phyloP scores from a whole-genome alignment of 2,329 filamentous ascomycete species.

The Lecanicillium sp. region DNA sequence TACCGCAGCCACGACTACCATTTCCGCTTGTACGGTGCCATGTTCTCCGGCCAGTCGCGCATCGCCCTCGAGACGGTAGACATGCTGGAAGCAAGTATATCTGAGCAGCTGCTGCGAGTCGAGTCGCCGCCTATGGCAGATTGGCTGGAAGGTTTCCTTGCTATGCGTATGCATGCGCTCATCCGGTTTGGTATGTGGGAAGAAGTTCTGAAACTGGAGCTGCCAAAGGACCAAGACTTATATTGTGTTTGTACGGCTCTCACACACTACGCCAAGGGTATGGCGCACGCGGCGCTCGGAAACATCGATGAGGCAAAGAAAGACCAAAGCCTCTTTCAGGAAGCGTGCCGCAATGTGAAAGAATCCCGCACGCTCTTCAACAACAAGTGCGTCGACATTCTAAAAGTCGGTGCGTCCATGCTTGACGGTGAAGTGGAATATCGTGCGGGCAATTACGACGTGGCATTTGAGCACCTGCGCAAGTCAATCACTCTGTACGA shows the following conservation, averaged over 20 bases:
- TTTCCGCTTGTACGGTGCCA: constrained; percentile 68
- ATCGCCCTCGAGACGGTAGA: constrained; percentile 54
- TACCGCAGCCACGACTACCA: constrained; percentile 71
- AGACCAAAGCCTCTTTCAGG: constrained; percentile 42
- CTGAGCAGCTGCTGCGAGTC: constrained; percentile 55
- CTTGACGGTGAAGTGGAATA: constrained; percentile 69
- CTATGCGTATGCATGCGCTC: constrained; percentile 60
- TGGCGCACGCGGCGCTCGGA: constrained; percentile 56
- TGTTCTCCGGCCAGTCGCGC: constrained; percentile 62
- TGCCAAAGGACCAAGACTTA: constrained; percentile 51
- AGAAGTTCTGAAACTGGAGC: constrained; percentile 47
- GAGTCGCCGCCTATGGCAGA: constrained; percentile 69
- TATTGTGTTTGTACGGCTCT: constrained; percentile 66
- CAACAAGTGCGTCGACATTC: constrained; percentile 43
- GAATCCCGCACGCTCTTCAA: constrained; percentile 44
- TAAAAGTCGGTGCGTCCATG: constrained; percentile 58
- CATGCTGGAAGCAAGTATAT: constrained; percentile 53
- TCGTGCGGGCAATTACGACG: constrained; percentile 47
- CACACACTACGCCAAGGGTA: constrained; percentile 58
- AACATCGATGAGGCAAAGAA: constrained; percentile 45
- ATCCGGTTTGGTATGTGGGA: constrained; percentile 69
- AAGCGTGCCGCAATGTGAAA: constrained; percentile 45
- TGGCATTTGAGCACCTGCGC: constrained; percentile 52
- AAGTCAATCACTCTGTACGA: constrained; percentile 54
- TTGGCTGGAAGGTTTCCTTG: constrained; percentile 66